Evolutionary conservation across 352 stramenopile genomes (phyloP), one percentile per base, ranked within the genome.

Genomic region (Phytopythium aichiense): DNA sequence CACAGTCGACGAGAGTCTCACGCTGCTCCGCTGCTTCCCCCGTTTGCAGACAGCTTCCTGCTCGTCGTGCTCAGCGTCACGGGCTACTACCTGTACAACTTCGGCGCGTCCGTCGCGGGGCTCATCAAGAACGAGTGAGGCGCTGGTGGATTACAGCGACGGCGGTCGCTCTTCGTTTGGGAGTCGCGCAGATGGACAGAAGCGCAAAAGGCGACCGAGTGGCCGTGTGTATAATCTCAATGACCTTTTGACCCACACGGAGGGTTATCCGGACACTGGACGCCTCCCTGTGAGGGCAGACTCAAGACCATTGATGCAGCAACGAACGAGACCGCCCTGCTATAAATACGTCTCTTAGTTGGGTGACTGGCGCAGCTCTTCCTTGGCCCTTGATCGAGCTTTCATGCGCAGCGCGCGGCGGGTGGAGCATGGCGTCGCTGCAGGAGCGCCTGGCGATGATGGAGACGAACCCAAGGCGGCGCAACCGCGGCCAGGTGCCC

Each of bases 51-150:
- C 71, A 66, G 64, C 46, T 89, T 92, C 67, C 62, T 87, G 58
- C 63, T 94, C 30, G 71, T 92, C 23, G 77, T 94, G 25, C 71
- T 80, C 5, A 89, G 77, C 59, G 81, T 90, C 49, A 85, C 76
- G 33, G 70, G 74, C 59, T 94, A 94, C 74, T 94, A 88, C 65
- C 63, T 89, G 61, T 92, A 91, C 78, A 87, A 62, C 71, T 74
- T 85, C 58, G 75, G 66, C 54, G 74, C 56, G 58, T 69, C 77
- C 53, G 64, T 91, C 43, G 71, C 66, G 12, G 73, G 74, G 9
- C 67, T 89, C 18, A 64, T 91, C 65, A 71, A 65, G 46, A 69
- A 35, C 25, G 54, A 64, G 49, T 35, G 40, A 22, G 33, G 45
- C 33, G 40, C 37, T 38, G 35, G 23, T 33, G 54, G 56, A 30